phyloP scores from a whole-genome alignment of 2,329 filamentous ascomycete genomes.

The Hymenoscyphus albidus region DNA sequence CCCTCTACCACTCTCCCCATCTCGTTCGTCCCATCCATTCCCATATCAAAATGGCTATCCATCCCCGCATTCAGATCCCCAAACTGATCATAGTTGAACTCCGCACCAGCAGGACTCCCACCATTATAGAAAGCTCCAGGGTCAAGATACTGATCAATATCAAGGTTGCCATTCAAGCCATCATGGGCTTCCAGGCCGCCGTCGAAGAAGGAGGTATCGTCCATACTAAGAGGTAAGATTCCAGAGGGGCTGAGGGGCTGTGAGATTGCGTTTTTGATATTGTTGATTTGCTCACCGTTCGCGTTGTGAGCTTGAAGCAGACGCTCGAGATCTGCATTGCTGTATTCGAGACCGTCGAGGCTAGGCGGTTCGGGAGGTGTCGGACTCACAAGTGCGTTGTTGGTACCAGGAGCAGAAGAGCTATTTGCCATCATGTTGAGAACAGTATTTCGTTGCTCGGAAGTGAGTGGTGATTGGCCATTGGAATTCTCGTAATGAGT shows the following conservation, averaged over 20 bases:
- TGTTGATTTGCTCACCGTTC: conserved; percentile 72
- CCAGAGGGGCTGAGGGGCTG: conserved; percentile 73
- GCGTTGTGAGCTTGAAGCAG: conserved; percentile 75
- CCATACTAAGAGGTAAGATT: conserved; percentile 66
- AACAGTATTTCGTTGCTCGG: conserved; percentile 57
- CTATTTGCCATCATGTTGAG: conserved; percentile 54
- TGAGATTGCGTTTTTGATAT: conserved; percentile 68
- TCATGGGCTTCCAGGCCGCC: conserved; percentile 34
- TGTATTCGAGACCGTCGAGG: conserved; percentile 62
- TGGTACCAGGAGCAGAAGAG: conserved; percentile 27
- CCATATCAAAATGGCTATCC: conserved; percentile 31
- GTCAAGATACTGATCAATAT: conserved; percentile 50
- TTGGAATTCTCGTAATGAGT: conserved; percentile 40
- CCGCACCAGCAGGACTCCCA: conserved; percentile 25
- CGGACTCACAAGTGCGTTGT: conserved; percentile 33
- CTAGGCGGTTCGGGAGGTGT: conserved; percentile 42
- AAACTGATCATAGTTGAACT: conserved; percentile 22
- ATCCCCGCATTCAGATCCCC: conserved; percentile 14
- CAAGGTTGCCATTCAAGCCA: conserved; percentile 39
- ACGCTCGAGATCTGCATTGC: conserved; percentile 71
- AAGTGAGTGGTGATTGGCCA: conserved; percentile 50
- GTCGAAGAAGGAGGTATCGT: conserved; percentile 15
- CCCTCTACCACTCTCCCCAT: conserved; percentile 21
- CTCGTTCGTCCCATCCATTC: conserved; percentile 30
- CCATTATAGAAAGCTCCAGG: conserved; percentile 39